Base-by-base conservation (phyloP, 2,329 filamentous ascomycete species). In the Apiospora kogelbergensis region DNA sequence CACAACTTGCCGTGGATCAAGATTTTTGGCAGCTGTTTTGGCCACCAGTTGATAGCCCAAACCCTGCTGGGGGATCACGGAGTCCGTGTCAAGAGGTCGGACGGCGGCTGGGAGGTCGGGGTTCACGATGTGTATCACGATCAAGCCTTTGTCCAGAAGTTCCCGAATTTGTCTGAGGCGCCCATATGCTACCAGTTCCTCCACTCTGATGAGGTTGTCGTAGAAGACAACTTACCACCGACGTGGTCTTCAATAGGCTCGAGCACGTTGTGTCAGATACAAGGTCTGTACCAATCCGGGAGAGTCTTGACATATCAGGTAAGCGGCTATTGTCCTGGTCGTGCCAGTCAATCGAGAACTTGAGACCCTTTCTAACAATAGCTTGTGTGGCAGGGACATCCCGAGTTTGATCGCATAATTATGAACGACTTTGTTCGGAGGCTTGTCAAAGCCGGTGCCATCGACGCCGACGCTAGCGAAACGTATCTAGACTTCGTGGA, bases 11-110 rank as follows among this genome's bases (percentile, higher is more conserved):
- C 69, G 10, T 57, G 60, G 41, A 57, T 70, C 57, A 67, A 67
- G 53, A 67, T 70, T 17, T 70, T 70, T 24, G 69, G 69, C 30
- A 65, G 69, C 44, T 70, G 69, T 40, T 70, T 70, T 24, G 69
- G 69, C 10, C 69, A 70, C 24, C 69, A 70, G 40, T 11, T 70
- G n/a, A 48, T 70, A 15, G 69, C 67, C 10, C 67, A 69, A 22
- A 65, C 44, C 1, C 60, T 70, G 11, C 65, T 69, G 17, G 68
- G 57, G 5, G 37, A 67, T 2, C 60, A 67, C 17, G 67, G 68
- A 13, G 69, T 67, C 6, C 6, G 33, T 17, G 69, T 70, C 13
- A 24, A 65, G n/a, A 30, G 33, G 42, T 69, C 67, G 9, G 17
- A 46, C 13, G 33, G 57, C 11, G 69, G 69, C 2, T 70, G 69